Percentiles rank a stretch among this genome's conserved stretches.
phyloP scores from a whole-genome alignment of 108 stramenopile genomes.

The Nitzschia sp. region DNA sequence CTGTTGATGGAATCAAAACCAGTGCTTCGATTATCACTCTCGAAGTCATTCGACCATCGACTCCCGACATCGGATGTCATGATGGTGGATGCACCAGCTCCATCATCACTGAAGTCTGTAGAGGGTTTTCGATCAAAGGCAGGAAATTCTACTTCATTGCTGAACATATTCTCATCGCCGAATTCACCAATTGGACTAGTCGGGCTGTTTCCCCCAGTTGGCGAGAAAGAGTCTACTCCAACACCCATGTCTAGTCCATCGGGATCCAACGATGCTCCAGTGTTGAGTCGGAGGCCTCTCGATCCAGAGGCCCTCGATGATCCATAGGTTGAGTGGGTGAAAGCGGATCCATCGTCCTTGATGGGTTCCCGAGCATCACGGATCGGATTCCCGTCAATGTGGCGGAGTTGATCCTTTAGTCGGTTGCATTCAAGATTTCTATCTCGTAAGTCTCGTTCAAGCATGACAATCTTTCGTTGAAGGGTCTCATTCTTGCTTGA shows the following conservation, averaged over 20 bases:
- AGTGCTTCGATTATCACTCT: slow-evolving; percentile 16
- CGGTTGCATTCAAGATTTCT: slow-evolving; percentile 40
- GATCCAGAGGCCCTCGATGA: not conserved
- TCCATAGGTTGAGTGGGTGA: slow-evolving; percentile 15
- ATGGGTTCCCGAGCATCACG: slow-evolving; percentile 14
- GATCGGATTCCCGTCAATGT: slow-evolving; percentile 30
- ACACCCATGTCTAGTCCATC: slow-evolving; percentile 6
- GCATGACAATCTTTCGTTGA: slow-evolving; percentile 32
- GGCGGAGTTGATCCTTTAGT: slow-evolving; percentile 37
- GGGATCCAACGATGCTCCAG: not conserved
- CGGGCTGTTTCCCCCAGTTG: not conserved
- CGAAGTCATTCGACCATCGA: slow-evolving; percentile 25
- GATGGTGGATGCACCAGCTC: slow-evolving; percentile 5
- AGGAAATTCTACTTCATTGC: slow-evolving; percentile 17
- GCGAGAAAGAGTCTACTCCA: slow-evolving; percentile 1
- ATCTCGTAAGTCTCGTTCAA: slow-evolving; percentile 46
- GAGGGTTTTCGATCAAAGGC: not conserved
- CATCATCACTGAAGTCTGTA: slow-evolving; percentile 6
- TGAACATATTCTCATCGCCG: not conserved
- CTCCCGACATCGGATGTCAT: not conserved
- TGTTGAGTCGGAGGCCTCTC: slow-evolving; percentile 2
- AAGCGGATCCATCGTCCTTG: slow-evolving; percentile 21
- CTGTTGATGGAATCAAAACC: slow-evolving; percentile 28
- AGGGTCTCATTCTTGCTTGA: slow-evolving; percentile 43
- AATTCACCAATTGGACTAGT: slow-evolving; percentile 6